Conservation (phyloP, 805 yeast genomes). For the Candida sanyiensis region DNA sequence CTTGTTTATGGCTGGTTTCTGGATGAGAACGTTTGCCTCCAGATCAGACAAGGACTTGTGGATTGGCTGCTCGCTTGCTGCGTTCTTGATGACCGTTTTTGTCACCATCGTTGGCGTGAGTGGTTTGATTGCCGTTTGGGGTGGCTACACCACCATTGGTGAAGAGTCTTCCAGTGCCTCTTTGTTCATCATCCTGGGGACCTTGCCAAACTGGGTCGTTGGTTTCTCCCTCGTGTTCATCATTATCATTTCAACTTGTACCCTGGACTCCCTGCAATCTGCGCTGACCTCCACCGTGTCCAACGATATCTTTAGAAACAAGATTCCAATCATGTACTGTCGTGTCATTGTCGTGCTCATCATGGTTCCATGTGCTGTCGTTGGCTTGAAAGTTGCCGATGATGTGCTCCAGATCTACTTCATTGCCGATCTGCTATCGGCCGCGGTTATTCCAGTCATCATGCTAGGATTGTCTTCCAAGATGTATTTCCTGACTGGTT, state of each 20-base stretch:
- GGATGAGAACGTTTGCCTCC: slow-evolving; percentile 93
- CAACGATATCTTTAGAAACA: slow-evolving; percentile 85
- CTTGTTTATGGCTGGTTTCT: slow-evolving; percentile 84
- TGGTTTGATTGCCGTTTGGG: slow-evolving; percentile 89
- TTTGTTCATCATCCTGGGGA: slow-evolving; percentile 61
- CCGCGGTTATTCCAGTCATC: slow-evolving; percentile 79
- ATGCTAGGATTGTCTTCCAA: slow-evolving; percentile 68
- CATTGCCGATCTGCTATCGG: slow-evolving; percentile 85
- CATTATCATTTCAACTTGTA: slow-evolving; percentile 74
- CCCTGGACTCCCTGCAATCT: slow-evolving; percentile 83
- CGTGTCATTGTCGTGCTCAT: slow-evolving; percentile 66
- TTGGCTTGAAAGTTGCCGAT: slow-evolving; percentile 76
- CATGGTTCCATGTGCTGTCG: slow-evolving; percentile 83
- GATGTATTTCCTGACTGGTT: slow-evolving; percentile 67
- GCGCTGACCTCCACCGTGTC: slow-evolving; percentile 86
- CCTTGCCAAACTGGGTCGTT: slow-evolving; percentile 80
- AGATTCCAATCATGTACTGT: slow-evolving; percentile 56
- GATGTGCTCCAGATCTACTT: slow-evolving; percentile 81
- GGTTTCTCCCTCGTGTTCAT: slow-evolving; percentile 77
- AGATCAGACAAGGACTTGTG: slow-evolving; percentile 66
- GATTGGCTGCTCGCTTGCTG: slow-evolving; percentile 73
- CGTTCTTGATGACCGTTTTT: slow-evolving; percentile 55
- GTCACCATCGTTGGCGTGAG: slow-evolving; percentile 73
- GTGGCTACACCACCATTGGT: slow-evolving; percentile 50
- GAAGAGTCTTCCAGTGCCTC: slow-evolving; percentile 55